phyloP scores from a whole-genome alignment of 2,329 filamentous ascomycete genomes.

The Rutstroemia sp. region DNA sequence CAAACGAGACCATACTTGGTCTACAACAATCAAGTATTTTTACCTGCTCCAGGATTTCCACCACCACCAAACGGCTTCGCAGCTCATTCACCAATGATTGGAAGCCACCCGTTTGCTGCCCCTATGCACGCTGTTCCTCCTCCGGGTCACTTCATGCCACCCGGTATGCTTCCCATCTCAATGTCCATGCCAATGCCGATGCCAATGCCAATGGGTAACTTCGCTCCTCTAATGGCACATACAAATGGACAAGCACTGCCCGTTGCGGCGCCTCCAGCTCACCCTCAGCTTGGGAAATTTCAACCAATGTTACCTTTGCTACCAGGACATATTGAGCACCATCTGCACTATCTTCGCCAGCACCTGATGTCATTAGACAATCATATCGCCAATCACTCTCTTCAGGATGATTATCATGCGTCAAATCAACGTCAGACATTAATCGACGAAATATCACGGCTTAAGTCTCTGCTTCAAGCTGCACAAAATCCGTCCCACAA shows the following conservation, averaged over 20 bases:
- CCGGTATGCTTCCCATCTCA: neutral
- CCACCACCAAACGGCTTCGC: slow-evolving; percentile 19
- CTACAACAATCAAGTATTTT: slow-evolving; percentile 27
- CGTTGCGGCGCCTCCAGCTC: slow-evolving; percentile 8
- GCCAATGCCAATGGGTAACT: slow-evolving; percentile 1
- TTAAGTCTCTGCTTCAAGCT: neutral
- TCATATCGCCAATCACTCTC: slow-evolving; percentile 43
- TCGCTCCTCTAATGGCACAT: slow-evolving; percentile 14
- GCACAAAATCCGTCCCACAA: neutral
- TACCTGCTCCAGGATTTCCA: slow-evolving; percentile 24
- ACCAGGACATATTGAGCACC: slow-evolving; percentile 16
- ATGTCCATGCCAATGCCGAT: slow-evolving; percentile 14
- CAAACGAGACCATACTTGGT: slow-evolving; percentile 28
- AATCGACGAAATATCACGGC: slow-evolving; percentile 22
- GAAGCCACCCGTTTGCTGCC: slow-evolving; percentile 19
- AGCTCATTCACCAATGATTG: slow-evolving; percentile 23
- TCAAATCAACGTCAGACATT: slow-evolving; percentile 36
- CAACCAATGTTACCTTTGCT: neutral
- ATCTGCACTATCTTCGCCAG: slow-evolving; percentile 35
- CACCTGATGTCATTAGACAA: slow-evolving; percentile 50
- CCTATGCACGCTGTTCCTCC: slow-evolving; percentile 7
- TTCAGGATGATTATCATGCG: slow-evolving; percentile 42
- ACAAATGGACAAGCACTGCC: slow-evolving; percentile 16
- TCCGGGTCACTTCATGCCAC: slow-evolving; percentile 1
- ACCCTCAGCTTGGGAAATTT: neutral